Evolutionary conservation across 257 asterid species (phyloP).

Genomic region (Verbascum thapsus): DNA sequence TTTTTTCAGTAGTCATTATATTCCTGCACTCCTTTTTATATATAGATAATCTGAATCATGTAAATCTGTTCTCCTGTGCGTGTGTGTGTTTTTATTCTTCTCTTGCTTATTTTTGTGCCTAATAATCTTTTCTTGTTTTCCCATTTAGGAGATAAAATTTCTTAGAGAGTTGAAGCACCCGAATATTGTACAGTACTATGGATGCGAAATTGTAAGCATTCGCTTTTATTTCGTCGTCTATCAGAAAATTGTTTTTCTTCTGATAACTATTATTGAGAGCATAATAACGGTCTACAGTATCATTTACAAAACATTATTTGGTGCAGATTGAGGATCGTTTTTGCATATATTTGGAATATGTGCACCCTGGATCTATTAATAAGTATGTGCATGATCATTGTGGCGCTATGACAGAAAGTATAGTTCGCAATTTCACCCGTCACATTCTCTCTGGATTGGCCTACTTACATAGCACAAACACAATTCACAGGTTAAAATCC

Average conservation of each 20-base stretch:
- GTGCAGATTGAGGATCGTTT: constrained; percentile 79
- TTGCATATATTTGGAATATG: constrained; percentile 92
- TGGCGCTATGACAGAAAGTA: constrained; percentile 83
- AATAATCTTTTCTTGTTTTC: constrained; percentile 13
- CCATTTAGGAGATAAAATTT: constrained; percentile 72
- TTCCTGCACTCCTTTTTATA: too few species aligned
- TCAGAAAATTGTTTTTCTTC: background rate
- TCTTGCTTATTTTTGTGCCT: too few species aligned
- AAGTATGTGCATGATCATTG: constrained; percentile 68
- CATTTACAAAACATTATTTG: constrained; percentile 19
- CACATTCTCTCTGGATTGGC: constrained; percentile 88
- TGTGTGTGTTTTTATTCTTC: too few species aligned
- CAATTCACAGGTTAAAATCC: constrained; percentile 69
- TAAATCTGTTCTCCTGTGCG: too few species aligned
- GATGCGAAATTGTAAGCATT: constrained; percentile 72
- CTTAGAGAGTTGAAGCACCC: constrained; percentile 76
- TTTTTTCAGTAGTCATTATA: too few species aligned
- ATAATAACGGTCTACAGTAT: constrained; percentile 6
- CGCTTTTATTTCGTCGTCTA: constrained; percentile 7
- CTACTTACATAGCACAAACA: constrained; percentile 76
- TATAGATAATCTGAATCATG: too few species aligned
- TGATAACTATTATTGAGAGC: background rate
- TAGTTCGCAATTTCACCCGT: constrained; percentile 86
- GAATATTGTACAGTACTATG: constrained; percentile 81
- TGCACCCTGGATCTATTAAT: constrained; percentile 84